These are phyloP conservation scores for Kodamaea derodonti DNA, from an alignment of 1,139 yeast species.

Conservation along the genomic window DNA sequence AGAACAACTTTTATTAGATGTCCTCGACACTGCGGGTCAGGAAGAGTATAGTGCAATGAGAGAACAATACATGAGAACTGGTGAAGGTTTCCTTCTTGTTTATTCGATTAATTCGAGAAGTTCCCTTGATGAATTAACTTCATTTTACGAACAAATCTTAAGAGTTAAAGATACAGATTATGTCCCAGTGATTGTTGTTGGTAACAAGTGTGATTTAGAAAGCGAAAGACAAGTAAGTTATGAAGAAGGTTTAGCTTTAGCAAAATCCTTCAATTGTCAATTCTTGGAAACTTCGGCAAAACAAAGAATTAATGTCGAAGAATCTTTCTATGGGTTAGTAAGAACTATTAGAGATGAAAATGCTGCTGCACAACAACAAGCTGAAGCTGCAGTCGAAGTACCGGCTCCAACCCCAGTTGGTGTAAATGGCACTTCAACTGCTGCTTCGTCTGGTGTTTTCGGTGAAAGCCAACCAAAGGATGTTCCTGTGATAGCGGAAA, in stretches of 20 bases:
- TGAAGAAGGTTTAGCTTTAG: slow-evolving; percentile 78
- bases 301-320: slow-evolving; percentile 90
- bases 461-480: slow-evolving; percentile 1
- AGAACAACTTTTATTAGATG: slow-evolving; percentile 56
- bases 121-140: slow-evolving; percentile 73
- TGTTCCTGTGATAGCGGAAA: slow-evolving; percentile 1
- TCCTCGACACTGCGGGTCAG: slow-evolving; percentile 97
- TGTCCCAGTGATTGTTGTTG: slow-evolving; percentile 73
- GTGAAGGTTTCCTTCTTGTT: slow-evolving; percentile 84
- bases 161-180: slow-evolving; percentile 77
- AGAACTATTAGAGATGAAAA: slow-evolving; percentile 53
- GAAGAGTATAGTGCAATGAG: slow-evolving; percentile 96
- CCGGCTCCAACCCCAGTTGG: slow-evolving; percentile 5
- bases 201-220: slow-evolving; percentile 73
- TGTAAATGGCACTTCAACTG: slow-evolving; percentile 3
- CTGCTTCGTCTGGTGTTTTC: slow-evolving; percentile 3
- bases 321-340: slow-evolving; percentile 77
- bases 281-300: slow-evolving; percentile 94
- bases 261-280: slow-evolving; percentile 69
- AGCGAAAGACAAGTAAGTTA: slow-evolving; percentile 78
- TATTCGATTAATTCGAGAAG: slow-evolving; percentile 79
- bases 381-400: slow-evolving; percentile 5
- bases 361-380: slow-evolving; percentile 11
- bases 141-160: slow-evolving; percentile 78
- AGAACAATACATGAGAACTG: slow-evolving; percentile 90